phyloP scores from a whole-genome alignment of 768 basidiomycete genomes.

The Paxillus rubicundulus region DNA sequence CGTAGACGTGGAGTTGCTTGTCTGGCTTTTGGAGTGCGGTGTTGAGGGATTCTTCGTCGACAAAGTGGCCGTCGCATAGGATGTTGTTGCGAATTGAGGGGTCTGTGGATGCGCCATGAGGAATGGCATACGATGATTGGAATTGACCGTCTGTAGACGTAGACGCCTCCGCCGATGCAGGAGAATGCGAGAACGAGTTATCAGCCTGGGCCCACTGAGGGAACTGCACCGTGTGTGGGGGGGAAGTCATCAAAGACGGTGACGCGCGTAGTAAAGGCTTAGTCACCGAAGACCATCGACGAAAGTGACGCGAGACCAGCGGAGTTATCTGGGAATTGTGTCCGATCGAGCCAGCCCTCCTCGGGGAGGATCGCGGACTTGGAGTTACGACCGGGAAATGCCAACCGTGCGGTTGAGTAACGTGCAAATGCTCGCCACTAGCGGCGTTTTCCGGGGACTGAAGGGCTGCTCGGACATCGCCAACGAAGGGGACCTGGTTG shows the following conservation, averaged over 20 bases:
- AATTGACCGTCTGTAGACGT: constrained; percentile 20
- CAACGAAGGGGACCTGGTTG: constrained; percentile 27
- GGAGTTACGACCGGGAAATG: constrained; percentile 17
- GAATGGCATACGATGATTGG: constrained; percentile 3
- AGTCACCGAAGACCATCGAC: constrained; percentile 32
- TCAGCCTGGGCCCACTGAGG: constrained; percentile 18
- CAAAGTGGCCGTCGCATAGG: constrained; percentile 24
- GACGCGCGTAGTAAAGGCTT: constrained; percentile 25
- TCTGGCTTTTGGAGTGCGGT: constrained; percentile 21
- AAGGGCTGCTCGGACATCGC: constrained; percentile 24
- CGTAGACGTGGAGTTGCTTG: constrained; percentile 27
- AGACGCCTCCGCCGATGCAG: constrained; percentile 24
- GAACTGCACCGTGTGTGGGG: constrained; percentile 14
- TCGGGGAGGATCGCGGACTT: constrained; percentile 34
- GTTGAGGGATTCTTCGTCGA: constrained; percentile 30
- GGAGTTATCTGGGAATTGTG: constrained; percentile 30
- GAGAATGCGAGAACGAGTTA: constrained; percentile 12
- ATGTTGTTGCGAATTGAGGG: constrained; percentile 16
- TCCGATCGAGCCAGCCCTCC: constrained; percentile 32
- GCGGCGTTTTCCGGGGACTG: constrained; percentile 14
- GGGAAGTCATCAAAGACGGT: constrained; percentile 14
- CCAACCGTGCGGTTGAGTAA: constrained; percentile 19
- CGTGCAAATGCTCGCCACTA: constrained; percentile 9
- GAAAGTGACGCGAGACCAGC: constrained; percentile 27
- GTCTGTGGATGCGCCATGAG: constrained; percentile 18